These are phyloP conservation scores for Ramichloridium luteum DNA, from an alignment of 2,329 filamentous ascomycete genomes.

Conservation along the genomic window DNA sequence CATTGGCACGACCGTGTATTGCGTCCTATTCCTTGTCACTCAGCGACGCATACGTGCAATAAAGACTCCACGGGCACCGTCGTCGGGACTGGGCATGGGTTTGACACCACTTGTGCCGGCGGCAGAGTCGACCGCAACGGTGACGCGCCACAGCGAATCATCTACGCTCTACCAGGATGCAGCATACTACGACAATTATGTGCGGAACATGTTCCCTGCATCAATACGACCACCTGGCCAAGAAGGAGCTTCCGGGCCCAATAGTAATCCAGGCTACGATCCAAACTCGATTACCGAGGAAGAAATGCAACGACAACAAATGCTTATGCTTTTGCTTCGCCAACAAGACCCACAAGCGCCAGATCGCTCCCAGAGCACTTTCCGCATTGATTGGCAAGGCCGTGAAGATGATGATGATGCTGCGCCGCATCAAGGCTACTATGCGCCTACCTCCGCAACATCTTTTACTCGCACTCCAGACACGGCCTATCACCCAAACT, in stretches of 20 bases:
- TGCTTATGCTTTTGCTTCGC: constrained; percentile 34
- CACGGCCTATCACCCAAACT: no score
- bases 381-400: constrained; percentile 29
- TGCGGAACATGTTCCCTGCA: constrained; percentile 36
- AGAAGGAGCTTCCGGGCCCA: constrained; percentile 3
- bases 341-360: constrained; percentile 18
- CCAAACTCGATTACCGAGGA: constrained; percentile 32
- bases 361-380: constrained; percentile 29
- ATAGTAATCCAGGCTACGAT: constrained; percentile 18
- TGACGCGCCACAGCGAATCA: constrained; percentile 8
- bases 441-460: constrained; percentile 12
- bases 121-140: constrained; percentile 3
- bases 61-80: constrained; percentile 9
- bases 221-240: constrained; percentile 11
- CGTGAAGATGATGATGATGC: constrained; percentile 18
- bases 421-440: constrained; percentile 16
- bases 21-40: constrained; percentile 30
- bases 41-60: constrained; percentile 29
- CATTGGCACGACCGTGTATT: constrained; percentile 31
- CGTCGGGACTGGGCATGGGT: constrained; percentile 9
- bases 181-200: constrained; percentile 33
- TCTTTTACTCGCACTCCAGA: no score
- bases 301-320: constrained; percentile 39
- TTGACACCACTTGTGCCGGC: constrained; percentile 3
- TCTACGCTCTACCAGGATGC: constrained; percentile 22